Evolutionary conservation across 768 basidiomycete species (phyloP).

Genomic region (Tricholoma saponaceum): DNA sequence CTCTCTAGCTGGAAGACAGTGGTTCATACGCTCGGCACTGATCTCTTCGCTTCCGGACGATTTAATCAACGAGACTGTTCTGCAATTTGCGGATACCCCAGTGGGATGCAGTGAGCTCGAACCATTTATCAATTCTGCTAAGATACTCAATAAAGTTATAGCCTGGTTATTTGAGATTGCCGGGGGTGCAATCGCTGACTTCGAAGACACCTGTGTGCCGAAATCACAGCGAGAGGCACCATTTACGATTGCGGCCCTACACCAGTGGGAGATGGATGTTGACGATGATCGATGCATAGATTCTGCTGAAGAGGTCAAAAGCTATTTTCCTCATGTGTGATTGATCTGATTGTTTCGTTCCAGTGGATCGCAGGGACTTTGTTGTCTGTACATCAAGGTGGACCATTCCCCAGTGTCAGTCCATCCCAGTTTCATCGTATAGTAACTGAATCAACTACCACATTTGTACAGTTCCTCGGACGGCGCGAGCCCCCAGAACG

Average conservation of each 20-base stretch:
- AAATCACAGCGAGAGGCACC: constrained; percentile 73
- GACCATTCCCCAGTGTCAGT: constrained; percentile 75
- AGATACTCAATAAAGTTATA: constrained; percentile 21
- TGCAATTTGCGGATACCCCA: constrained; percentile 78
- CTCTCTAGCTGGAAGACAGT: constrained; percentile 67
- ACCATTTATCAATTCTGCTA: not conserved
- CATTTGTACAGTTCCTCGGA: constrained; percentile 58
- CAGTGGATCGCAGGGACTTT: constrained; percentile 82
- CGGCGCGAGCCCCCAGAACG: constrained; percentile 62
- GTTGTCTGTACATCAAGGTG: constrained; percentile 67
- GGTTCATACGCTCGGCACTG: constrained; percentile 88
- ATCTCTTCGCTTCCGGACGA: constrained; percentile 85
- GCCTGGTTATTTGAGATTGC: constrained; percentile 93
- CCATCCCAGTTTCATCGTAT: not conserved
- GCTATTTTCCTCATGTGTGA: not conserved
- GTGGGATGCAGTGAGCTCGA: constrained; percentile 81
- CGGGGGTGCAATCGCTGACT: constrained; percentile 74
- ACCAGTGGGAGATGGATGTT: constrained; percentile 87
- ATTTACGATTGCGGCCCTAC: constrained; percentile 86
- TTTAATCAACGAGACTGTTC: constrained; percentile 77
- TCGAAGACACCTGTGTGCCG: constrained; percentile 71
- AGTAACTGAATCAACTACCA: constrained; percentile 10
- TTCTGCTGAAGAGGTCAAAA: constrained; percentile 74
- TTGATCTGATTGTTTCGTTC: constrained; percentile 10
- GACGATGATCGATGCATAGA: constrained; percentile 78